Conservation (phyloP, 1,139 yeast species). For the Kodamaea arcana region DNA sequence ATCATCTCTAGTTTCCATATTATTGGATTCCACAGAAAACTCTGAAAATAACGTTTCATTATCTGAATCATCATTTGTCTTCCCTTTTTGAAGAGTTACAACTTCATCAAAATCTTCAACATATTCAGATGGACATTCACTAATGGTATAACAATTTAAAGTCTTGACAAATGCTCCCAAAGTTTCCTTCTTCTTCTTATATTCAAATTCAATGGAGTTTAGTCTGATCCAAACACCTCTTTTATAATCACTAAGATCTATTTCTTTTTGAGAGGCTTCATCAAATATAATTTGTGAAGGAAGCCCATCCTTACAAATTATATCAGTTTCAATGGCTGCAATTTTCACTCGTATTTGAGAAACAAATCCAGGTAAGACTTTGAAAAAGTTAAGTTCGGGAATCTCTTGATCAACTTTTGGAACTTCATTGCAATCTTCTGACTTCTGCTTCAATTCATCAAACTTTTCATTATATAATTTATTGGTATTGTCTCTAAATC, state of each 20-base stretch:
- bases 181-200: constrained; percentile 22
- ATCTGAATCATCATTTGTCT: constrained; percentile 27
- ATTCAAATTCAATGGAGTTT: constrained; percentile 18
- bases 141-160: constrained; percentile 34
- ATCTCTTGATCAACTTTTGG: background rate
- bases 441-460: constrained; percentile 4
- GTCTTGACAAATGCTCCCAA: constrained; percentile 16
- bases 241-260: constrained; percentile 37
- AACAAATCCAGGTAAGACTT: constrained; percentile 28
- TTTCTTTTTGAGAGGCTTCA: constrained; percentile 18
- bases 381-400: constrained; percentile 14
- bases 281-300: constrained; percentile 32
- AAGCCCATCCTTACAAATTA: constrained; percentile 41
- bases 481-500: constrained; percentile 31
- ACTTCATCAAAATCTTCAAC: constrained; percentile 34
- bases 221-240: constrained; percentile 37
- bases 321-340: constrained; percentile 28
- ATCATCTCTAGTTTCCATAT: constrained; percentile 9
- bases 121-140: constrained; percentile 38
- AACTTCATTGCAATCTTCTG: background rate
- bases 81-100: constrained; percentile 8
- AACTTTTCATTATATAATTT: constrained; percentile 18
- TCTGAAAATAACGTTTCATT: constrained; percentile 28
- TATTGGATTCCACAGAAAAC: constrained; percentile 7
- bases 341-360: constrained; percentile 25